A percentile compares a stretch with the other conserved stretches of the same genome.
Evolutionary conservation across 192 early-diverging fungal species (phyloP).

Genomic region (Gamsiella multidivaricata): DNA sequence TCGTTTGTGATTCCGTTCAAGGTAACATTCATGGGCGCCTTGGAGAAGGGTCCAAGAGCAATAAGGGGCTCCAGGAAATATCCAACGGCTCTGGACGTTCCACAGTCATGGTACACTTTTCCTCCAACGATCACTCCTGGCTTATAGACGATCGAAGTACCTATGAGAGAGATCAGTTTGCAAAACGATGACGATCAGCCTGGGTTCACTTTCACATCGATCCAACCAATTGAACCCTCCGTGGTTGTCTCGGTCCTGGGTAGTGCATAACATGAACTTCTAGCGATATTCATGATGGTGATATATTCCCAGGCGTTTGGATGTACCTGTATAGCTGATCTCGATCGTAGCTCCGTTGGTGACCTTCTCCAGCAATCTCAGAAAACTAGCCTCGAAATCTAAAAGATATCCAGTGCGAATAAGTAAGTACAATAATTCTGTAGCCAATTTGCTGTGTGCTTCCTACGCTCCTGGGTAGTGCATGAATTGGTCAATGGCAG

Average conservation of each 20-base stretch:
- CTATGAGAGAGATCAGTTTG: constrained; percentile 26
- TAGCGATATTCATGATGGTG: too few species aligned
- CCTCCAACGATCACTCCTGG: constrained; percentile 95
- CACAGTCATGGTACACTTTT: constrained; percentile 87
- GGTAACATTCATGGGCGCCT: constrained; percentile 83
- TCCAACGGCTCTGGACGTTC: constrained; percentile 84
- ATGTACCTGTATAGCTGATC: constrained; percentile 88
- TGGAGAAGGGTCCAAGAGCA: constrained; percentile 93
- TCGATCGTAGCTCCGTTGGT: constrained; percentile 95
- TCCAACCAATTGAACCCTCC: too few species aligned
- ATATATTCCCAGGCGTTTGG: too few species aligned
- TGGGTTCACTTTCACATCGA: too few species aligned
- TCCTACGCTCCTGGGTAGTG: too few species aligned
- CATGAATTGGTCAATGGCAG: too few species aligned
- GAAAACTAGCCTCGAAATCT: constrained; percentile 94
- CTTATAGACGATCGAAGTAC: constrained; percentile 84
- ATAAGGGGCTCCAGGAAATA: constrained; percentile 95
- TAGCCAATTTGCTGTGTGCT: too few species aligned
- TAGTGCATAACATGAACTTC: too few species aligned
- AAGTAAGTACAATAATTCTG: too few species aligned
- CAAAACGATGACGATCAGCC: too few species aligned
- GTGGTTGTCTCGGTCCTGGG: too few species aligned
- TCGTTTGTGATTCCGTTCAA: constrained; percentile 94
- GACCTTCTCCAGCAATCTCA: constrained; percentile 90
- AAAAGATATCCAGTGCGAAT: constrained; percentile 1